Conservation (phyloP, 768 basidiomycete genomes). For the Albatrellus ellisii region DNA sequence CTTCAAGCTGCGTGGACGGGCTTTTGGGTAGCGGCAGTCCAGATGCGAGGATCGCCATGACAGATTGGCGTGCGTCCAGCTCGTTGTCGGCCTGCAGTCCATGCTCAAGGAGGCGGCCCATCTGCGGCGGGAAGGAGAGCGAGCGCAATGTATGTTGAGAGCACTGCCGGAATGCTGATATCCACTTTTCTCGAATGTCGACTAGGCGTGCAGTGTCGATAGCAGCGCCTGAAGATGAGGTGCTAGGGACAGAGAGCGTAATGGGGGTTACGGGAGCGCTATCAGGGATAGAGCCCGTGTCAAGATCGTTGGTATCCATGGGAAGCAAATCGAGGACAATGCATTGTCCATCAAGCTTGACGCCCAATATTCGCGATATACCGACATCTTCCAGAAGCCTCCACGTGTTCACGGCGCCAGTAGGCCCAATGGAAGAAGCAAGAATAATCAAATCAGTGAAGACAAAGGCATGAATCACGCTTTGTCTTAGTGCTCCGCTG, state of each 20-base stretch:
- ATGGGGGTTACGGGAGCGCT: slow-evolving; percentile 23
- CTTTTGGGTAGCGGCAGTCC: slow-evolving; percentile 57
- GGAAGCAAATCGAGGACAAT: slow-evolving; percentile 40
- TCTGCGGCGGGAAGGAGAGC: slow-evolving; percentile 26
- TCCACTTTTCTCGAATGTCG: slow-evolving; percentile 27
- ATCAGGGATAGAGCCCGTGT: slow-evolving; percentile 23
- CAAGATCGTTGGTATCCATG: slow-evolving; percentile 25
- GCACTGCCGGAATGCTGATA: slow-evolving; percentile 40
- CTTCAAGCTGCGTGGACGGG: slow-evolving; percentile 47
- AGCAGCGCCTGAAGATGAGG: slow-evolving; percentile 19
- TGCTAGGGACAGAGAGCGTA: slow-evolving; percentile 18
- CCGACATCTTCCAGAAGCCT: slow-evolving; percentile 33
- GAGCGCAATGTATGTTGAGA: slow-evolving; percentile 33
- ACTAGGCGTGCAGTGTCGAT: slow-evolving; percentile 17
- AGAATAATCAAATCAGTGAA: slow-evolving; percentile 66
- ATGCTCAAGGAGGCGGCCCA: slow-evolving; percentile 18
- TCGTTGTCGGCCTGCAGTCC: slow-evolving; percentile 19
- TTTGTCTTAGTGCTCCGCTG: slow-evolving; percentile 2
- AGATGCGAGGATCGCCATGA: slow-evolving; percentile 27
- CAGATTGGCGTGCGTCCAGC: slow-evolving; percentile 20
- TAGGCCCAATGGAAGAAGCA: slow-evolving; percentile 22
- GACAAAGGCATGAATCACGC: slow-evolving; percentile 24
- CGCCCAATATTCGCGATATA: slow-evolving; percentile 33
- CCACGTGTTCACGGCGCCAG: slow-evolving; percentile 21
- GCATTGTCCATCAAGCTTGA: slow-evolving; percentile 23